Conservation (phyloP, 2,329 filamentous ascomycete species). For the Thielaviopsis populi region DNA sequence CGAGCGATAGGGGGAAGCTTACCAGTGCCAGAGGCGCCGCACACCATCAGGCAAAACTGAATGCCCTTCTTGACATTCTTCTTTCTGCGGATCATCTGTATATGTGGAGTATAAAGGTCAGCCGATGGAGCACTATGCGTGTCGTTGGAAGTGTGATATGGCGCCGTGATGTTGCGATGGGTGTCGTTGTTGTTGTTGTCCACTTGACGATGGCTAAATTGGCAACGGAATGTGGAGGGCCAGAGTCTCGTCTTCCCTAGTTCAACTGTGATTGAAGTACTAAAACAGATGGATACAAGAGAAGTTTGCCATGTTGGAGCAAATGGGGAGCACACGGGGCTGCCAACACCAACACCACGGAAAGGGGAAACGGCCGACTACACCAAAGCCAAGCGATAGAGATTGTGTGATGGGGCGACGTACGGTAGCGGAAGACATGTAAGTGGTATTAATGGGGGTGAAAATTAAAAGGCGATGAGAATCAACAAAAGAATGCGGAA, state of each 20-base stretch:
- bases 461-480: slow-evolving; percentile 16
- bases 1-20: slow-evolving; percentile 27
- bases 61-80: slow-evolving; percentile 99
- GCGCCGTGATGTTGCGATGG: background rate
- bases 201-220: background rate
- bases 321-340: background rate
- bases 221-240: background rate
- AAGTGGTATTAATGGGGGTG: slow-evolving; percentile 17
- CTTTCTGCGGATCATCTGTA: slow-evolving; percentile 98
- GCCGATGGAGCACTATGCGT: slow-evolving; percentile 9
- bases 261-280: background rate
- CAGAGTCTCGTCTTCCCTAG: too few species aligned
- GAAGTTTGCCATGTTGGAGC: background rate
- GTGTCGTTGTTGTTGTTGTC: background rate
- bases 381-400: slow-evolving; percentile 8
- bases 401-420: slow-evolving; percentile 18
- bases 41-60: slow-evolving; percentile 99
- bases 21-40: slow-evolving; percentile 97
- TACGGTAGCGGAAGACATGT: slow-evolving; percentile 26
- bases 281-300: background rate
- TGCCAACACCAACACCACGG: background rate
- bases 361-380: slow-evolving; percentile 1
- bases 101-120: slow-evolving; percentile 21
- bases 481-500: slow-evolving; percentile 8
- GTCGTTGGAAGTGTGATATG: slow-evolving; percentile 12